A percentile compares a stretch with the other conserved stretches of the same genome.
Conservation (phyloP, 768 basidiomycete species). For the Lactarius tabidus region DNA sequence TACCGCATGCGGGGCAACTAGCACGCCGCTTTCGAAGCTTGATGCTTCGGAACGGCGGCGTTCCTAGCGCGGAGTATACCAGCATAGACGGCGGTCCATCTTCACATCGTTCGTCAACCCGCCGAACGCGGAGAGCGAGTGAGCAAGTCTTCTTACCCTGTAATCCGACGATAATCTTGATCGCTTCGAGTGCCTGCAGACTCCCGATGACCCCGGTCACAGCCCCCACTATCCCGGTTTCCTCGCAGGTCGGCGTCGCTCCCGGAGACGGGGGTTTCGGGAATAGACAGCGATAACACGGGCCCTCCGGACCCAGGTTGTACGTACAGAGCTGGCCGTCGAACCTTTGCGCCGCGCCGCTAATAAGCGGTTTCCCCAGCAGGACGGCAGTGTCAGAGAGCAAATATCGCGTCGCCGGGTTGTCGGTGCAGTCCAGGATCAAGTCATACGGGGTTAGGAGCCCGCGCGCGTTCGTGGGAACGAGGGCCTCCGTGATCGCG, state of each 20-base stretch:
- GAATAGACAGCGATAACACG: slow-evolving; percentile 94
- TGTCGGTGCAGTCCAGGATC: slow-evolving; percentile 93
- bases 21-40: slow-evolving; percentile 70
- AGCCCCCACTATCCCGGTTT: slow-evolving; percentile 81
- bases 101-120: slow-evolving; percentile 27
- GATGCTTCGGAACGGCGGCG: slow-evolving; percentile 74
- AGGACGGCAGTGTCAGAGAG: slow-evolving; percentile 81
- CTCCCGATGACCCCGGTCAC: slow-evolving; percentile 90
- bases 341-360: slow-evolving; percentile 85
- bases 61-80: slow-evolving; percentile 66
- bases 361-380: slow-evolving; percentile 78
- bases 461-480: slow-evolving; percentile 57
- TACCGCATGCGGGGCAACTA: slow-evolving; percentile 74
- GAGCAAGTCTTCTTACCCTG: slow-evolving; percentile 46
- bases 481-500: slow-evolving; percentile 49
- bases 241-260: slow-evolving; percentile 74
- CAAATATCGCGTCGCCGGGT: slow-evolving; percentile 87
- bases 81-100: slow-evolving; percentile 63
- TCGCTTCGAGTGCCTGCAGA: slow-evolving; percentile 83
- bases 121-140: neutral
- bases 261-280: slow-evolving; percentile 70
- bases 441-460: slow-evolving; percentile 65
- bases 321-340: slow-evolving; percentile 81
- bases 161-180: slow-evolving; percentile 69
- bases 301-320: slow-evolving; percentile 63